Evolutionary conservation across 345 rosid species (phyloP).

Genomic region (Camelina sativa): DNA sequence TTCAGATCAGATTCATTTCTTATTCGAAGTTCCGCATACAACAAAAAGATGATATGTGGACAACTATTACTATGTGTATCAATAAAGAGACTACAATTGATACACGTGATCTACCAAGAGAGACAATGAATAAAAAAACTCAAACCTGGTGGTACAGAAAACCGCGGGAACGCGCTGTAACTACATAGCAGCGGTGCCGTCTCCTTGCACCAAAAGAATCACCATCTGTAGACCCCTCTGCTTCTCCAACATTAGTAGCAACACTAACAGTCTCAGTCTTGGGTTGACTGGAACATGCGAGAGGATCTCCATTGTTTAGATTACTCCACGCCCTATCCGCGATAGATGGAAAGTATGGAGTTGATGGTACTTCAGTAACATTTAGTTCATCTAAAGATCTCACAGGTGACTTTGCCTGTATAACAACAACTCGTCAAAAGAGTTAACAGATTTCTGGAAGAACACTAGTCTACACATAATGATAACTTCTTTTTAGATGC

Average conservation of each 20-base stretch:
- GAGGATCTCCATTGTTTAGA: conserved; percentile 38
- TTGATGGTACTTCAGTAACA: conserved; percentile 66
- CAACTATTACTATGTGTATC: conserved; percentile 3
- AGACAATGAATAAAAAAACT: not conserved
- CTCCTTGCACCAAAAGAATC: conserved; percentile 56
- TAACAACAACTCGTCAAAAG: conserved; percentile 15
- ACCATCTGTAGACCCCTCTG: conserved; percentile 37
- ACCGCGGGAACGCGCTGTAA: conserved; percentile 76
- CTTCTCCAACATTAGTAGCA: conserved; percentile 33
- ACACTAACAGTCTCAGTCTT: conserved; percentile 31
- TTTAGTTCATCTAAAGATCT: conserved; percentile 76
- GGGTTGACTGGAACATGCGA: conserved; percentile 40
- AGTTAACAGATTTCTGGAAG: not conserved
- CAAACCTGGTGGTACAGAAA: conserved; percentile 95
- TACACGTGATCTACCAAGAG: conserved; percentile 5
- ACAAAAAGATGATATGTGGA: not conserved
- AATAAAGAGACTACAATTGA: conserved; percentile 1
- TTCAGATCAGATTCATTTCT: conserved; percentile 5
- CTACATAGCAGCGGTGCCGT: conserved; percentile 64
- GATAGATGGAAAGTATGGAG: conserved; percentile 70
- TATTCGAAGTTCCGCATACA: not conserved
- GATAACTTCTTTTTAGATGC: not conserved
- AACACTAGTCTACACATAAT: conserved; percentile 13
- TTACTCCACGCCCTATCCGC: conserved; percentile 49
- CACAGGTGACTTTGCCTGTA: conserved; percentile 83